Evolutionary conservation across 2,329 filamentous ascomycete genomes (phyloP), one percentile per base, ranked within the genome.

Genomic region (Alternaria gaisen): DNA sequence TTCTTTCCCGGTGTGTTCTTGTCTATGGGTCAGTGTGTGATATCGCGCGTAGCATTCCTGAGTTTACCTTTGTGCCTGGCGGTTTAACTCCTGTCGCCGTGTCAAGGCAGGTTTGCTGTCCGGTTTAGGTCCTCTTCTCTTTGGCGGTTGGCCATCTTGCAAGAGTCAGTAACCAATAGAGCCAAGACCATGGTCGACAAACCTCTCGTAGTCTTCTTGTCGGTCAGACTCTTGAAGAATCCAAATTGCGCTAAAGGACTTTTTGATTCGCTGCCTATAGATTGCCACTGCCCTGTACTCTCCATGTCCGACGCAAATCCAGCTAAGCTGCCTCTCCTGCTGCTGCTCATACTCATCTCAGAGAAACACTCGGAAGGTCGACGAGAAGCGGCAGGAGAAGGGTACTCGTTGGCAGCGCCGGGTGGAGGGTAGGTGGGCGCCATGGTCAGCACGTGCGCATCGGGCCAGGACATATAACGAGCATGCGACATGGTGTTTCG

Each of bases 21-120:
- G 0, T 16, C 8, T 4, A 20, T 56, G 58, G 52, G 59, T 75
- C 34, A 76, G 67, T 42, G 16, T 16, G 32, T 24, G 42, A 46
- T 20, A 38, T 28, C 30, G 26, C 1, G 16, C 40, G 47, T 43
- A 12, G 32, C 26, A 28, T 16, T 16, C 24, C 34, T 50, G 11
- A 42, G n/a, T 55, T 9, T 87, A 96, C 94, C 94, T 90, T 80
- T 98, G 95, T 30, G 95, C 95, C 81, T 98, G 94, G 65, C 95
- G 88, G 77, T 98, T 98, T 63, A 98, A 83, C 79, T 98, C 94
- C 77, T 98, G 95, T 66, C 94, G 88, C 64, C 94, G 87, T 20
- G 94, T 98, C 72, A 97, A 82, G 44, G 95, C 94, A 18, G 95
- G 95, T 77, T 97, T 97, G 83, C 91, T 96, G 78, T 98, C 95